Evolutionary conservation across 1,284 basidiomycete genomes (phyloP).

Genomic region (Chalciporus sp.): DNA sequence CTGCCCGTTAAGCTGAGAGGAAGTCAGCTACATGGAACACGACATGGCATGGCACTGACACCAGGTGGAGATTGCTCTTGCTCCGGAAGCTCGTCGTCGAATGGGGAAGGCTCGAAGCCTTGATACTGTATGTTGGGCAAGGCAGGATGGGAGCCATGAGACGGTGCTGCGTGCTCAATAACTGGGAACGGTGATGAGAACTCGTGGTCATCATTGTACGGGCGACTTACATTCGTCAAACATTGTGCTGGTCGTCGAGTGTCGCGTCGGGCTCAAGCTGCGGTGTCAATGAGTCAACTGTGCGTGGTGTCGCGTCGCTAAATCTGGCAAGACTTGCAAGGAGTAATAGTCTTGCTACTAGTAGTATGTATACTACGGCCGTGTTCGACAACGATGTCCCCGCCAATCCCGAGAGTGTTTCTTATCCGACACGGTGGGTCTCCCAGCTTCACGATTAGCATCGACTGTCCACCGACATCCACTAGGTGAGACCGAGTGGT

Average conservation of each 20-base stretch:
- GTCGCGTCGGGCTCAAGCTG: constrained; percentile 7
- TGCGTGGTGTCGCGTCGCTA: background rate
- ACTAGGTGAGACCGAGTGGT: constrained; percentile 92
- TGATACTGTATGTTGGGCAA: constrained; percentile 74
- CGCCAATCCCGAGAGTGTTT: constrained; percentile 74
- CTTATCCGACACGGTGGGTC: constrained; percentile 72
- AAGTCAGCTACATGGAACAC: constrained; percentile 10
- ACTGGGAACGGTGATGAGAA: constrained; percentile 46
- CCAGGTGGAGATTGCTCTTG: constrained; percentile 36
- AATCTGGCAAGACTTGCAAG: background rate
- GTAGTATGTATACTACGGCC: too few relatives aligned
- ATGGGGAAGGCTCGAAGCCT: constrained; percentile 79
- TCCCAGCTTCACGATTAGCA: background rate
- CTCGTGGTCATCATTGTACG: background rate
- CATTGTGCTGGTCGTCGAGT: constrained; percentile 45
- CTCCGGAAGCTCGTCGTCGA: constrained; percentile 51
- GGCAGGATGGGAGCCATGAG: constrained; percentile 45
- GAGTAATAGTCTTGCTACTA: too few relatives aligned
- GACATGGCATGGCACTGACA: constrained; percentile 37
- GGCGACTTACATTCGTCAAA: constrained; percentile 80
- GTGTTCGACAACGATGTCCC: constrained; percentile 30
- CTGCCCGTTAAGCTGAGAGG: constrained; percentile 42
- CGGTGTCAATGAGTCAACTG: background rate
- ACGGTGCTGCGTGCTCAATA: constrained; percentile 78
- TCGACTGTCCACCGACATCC: constrained; percentile 2